These are phyloP conservation scores for Phytophthora meadii DNA, from an alignment of 352 stramenopile species.

Conservation along the genomic window DNA sequence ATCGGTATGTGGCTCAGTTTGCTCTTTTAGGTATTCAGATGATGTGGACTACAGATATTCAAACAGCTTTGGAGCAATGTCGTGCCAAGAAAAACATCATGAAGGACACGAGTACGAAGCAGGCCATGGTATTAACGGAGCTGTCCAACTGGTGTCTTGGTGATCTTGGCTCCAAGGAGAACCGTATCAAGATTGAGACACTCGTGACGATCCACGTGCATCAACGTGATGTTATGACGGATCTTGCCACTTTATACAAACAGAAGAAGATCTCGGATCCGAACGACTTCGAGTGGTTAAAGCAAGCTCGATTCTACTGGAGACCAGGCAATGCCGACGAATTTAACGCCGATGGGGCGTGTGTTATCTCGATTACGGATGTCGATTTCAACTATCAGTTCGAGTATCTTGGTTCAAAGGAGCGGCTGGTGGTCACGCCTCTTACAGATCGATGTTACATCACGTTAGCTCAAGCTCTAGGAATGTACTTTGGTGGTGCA, in stretches of 20 bases:
- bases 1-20: slow-evolving; percentile 96
- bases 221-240: slow-evolving; percentile 97
- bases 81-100: slow-evolving; percentile 97
- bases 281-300: slow-evolving; percentile 99
- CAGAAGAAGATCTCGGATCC: slow-evolving; percentile 97
- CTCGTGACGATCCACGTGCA: slow-evolving; percentile 99
- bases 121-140: slow-evolving; percentile 93
- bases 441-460: slow-evolving; percentile 98
- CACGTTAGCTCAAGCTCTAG: slow-evolving; percentile 96
- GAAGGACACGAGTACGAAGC: slow-evolving; percentile 96
- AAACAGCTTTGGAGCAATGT: slow-evolving; percentile 95
- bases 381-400: slow-evolving; percentile 99
- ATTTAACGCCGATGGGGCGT: slow-evolving; percentile 94
- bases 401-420: slow-evolving; percentile 98
- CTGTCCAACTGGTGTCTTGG: slow-evolving; percentile 97
- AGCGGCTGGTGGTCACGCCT: slow-evolving; percentile 97
- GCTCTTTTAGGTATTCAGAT: slow-evolving; percentile 96
- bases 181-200: slow-evolving; percentile 98
- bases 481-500: slow-evolving; percentile 98
- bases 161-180: slow-evolving; percentile 96
- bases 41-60: slow-evolving; percentile 97
- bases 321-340: slow-evolving; percentile 93
- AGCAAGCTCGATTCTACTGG: slow-evolving; percentile 99
- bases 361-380: slow-evolving; percentile 98
- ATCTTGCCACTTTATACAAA: slow-evolving; percentile 94